Evolutionary conservation across 2,329 filamentous ascomycete genomes (phyloP), one percentile per base, ranked within the genome.

Genomic region (Elsinoe batatas): DNA sequence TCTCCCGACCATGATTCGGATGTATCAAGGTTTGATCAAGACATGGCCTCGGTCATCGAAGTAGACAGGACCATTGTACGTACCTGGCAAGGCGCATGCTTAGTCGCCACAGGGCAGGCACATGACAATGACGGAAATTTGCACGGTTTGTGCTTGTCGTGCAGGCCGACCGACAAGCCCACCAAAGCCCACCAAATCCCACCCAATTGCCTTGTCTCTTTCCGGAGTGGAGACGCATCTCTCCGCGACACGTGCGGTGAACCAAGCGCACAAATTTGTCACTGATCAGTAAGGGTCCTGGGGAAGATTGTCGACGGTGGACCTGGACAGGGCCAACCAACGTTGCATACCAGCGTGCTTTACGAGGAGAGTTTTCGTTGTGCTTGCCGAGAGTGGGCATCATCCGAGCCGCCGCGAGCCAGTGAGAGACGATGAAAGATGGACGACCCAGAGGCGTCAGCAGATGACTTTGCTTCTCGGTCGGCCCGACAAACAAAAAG

Each of bases 401-500:
- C 40, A 44, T 22, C 40, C 40, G 40, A 44, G 40, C 40, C 40
- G 40, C 40, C 20, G 12, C 38, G 38, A 20, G 38, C 38, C 38
- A 42, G 17, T 42, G 38, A 42, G 8, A 44, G 17, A 26, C 12
- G 8, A 11, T 30, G 26, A 30, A 8, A 30, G 26, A 30, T 7
- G 26, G 26, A 7, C 26, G 26, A 30, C 26, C 26, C 26, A 30
- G 26, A 30, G 26, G 40, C 8, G 40, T 22, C 40, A 44, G 18
- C 40, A 44, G 40, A 13, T 44, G 40, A 44, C 40, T 44, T 44
- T 44, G 20, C 10, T 13, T 26, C 17, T 18, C 40, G 47, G 47
- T 51, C 47, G 47, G 47, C 32, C 47, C 47, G 47, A 51, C 33
- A 37, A 51, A 35, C 8, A 50, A 49, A 49, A 51, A 51, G 47